Evolutionary conservation across 306 rosid genomes (phyloP), one percentile per base, ranked within the genome.

Genomic region (Carpinus fangiana): DNA sequence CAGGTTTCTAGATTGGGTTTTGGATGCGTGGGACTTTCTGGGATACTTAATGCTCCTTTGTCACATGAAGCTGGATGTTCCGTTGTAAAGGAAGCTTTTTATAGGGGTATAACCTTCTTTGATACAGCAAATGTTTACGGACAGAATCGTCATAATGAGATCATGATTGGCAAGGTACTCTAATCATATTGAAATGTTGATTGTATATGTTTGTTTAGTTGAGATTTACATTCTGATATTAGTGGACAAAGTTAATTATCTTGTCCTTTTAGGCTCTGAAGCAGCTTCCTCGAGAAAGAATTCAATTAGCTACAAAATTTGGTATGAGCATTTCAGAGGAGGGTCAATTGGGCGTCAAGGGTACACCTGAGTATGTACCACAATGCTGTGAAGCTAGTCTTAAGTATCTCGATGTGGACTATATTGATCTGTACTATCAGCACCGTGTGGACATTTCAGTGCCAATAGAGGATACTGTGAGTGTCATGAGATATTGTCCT

Each of bases 1-100:
- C 80, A 93, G 97, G 96, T 93, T 70, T 88, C 98, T 45, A 86
- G 89, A 84, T 23, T 93, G 84, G 95, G 97, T 28, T 93, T 88
- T 86, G 98, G 98, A 77, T 93, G 96, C 78, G 92, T 59, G 4
- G 97, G 93, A 61, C 81, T 90, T 36, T 90, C 93, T 21, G 98
- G 98, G 59, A 79, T 83, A 46, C 86, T 83, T 76, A 87, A 80
- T 72, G 86, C 86, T 53, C 95, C 97, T 51, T 88, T 91, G 48
- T 80, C 92, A 1, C 91, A 93, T 73, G 92, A 91, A 82, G 91
- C 82, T 62, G 97, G 92, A 72, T 86, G 88, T 53, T 67, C 87
- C 12, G 73, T 91, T n/a, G 87, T 91, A 14, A 86, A 76, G 85
- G 85, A 90, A 87, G 94, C 86, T 47, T 91, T 88, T 81, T 43